Evolutionary conservation across 2,329 filamentous ascomycete species (phyloP).

Genomic region (Xylaria digitata): DNA sequence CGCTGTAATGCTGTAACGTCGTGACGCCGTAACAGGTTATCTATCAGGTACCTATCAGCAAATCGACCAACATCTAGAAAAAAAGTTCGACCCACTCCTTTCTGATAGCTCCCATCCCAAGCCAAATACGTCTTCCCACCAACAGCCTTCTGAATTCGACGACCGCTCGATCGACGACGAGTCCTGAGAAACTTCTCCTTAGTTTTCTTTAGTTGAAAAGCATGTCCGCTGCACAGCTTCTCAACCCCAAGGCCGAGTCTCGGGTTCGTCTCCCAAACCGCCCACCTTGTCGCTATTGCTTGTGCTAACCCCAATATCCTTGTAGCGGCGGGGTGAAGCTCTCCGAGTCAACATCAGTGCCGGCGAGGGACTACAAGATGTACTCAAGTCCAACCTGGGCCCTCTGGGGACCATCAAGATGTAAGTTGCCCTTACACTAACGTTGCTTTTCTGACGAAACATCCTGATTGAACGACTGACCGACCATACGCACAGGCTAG

Average conservation of each 20-base stretch:
- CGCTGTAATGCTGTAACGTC: no score
- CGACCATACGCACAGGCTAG: slow-evolving; percentile 62
- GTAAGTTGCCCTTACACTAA: slow-evolving; percentile 57
- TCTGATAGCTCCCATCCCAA: slow-evolving; percentile 34
- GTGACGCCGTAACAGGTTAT: no score
- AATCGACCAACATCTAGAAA: slow-evolving; percentile 12
- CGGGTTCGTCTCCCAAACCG: slow-evolving; percentile 65
- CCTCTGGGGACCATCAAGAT: slow-evolving; percentile 97
- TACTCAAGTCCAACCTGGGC: slow-evolving; percentile 95
- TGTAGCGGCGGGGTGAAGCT: slow-evolving; percentile 93
- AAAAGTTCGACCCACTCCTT: slow-evolving; percentile 31
- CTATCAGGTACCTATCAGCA: no score
- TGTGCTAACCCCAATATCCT: slow-evolving; percentile 51
- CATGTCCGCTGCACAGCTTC: slow-evolving; percentile 97
- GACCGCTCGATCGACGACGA: neutral
- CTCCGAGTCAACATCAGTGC: slow-evolving; percentile 96
- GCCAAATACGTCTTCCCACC: slow-evolving; percentile 18
- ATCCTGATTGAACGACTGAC: neutral
- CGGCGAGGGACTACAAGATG: slow-evolving; percentile 92
- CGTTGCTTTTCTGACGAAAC: no score
- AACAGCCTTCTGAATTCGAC: neutral
- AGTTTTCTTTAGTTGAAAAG: no score
- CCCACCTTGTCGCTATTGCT: neutral
- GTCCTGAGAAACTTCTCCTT: neutral
- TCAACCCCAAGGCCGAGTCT: slow-evolving; percentile 99